These are phyloP conservation scores for Blastobotrys illinoisensis DNA, from an alignment of 1,139 yeast species.

Conservation along the genomic window DNA sequence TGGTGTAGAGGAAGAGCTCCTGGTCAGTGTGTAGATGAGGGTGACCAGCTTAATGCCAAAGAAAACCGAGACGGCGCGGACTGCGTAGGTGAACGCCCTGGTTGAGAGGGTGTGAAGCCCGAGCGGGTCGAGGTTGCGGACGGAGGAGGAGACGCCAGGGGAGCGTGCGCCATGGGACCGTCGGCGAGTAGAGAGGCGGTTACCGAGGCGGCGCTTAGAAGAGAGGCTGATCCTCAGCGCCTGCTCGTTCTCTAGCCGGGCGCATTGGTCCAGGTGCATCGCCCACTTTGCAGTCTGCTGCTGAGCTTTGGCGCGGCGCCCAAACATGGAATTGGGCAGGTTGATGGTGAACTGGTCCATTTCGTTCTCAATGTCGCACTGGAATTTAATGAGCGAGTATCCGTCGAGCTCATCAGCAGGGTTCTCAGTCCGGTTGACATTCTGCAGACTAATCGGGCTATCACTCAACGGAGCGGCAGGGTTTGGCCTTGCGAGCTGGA, in stretches of 20 bases:
- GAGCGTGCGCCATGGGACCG: conserved; percentile 1
- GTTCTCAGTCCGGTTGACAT: too few relatives aligned
- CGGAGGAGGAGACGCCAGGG: conserved; percentile 20
- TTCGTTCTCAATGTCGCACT: background rate
- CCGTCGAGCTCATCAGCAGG: conserved; percentile 8
- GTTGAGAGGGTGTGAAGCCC: conserved; percentile 15
- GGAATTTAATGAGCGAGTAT: background rate
- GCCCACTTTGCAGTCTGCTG: conserved; percentile 27
- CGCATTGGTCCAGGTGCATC: conserved; percentile 23
- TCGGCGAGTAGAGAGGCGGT: background rate
- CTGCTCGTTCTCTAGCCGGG: conserved; percentile 21
- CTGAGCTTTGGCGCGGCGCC: conserved; percentile 19
- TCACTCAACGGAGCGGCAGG: background rate
- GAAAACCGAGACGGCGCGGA: conserved; percentile 19
- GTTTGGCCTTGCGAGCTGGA: background rate
- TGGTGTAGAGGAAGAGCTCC: background rate
- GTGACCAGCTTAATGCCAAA: conserved; percentile 18
- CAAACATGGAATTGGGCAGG: conserved; percentile 11
- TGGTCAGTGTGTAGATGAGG: conserved; percentile 8
- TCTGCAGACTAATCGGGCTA: background rate
- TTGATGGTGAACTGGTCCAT: conserved; percentile 8
- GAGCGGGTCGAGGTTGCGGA: conserved; percentile 26
- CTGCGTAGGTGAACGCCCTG: conserved; percentile 15
- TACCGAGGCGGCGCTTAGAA: background rate
- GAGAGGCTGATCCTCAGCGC: conserved; percentile 8